Percentiles rank a stretch among this genome's conserved stretches.
phyloP scores from a whole-genome alignment of 2,329 filamentous ascomycete species.

The Xylaria digitata region DNA sequence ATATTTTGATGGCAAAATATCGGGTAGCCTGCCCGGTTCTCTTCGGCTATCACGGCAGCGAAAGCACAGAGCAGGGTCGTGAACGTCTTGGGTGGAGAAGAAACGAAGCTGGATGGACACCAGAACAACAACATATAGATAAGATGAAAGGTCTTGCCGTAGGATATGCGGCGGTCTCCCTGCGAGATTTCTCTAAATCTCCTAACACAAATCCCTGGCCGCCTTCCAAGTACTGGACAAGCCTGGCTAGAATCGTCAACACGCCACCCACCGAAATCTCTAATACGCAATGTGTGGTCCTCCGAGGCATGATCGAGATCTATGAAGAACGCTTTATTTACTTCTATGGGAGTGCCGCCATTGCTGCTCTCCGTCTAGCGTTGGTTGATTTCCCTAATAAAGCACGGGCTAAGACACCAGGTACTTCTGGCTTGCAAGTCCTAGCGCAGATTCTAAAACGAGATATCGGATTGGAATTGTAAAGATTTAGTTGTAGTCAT shows the following conservation, averaged over 20 bases:
- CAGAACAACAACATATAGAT: slow-evolving; percentile 79
- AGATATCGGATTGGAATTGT: slow-evolving; percentile 62
- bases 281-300: slow-evolving; percentile 77
- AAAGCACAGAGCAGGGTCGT: slow-evolving; percentile 76
- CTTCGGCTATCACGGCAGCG: slow-evolving; percentile 83
- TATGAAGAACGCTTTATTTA: slow-evolving; percentile 80
- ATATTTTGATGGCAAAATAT: slow-evolving; percentile 89
- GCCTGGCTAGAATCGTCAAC: slow-evolving; percentile 80
- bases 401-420: slow-evolving; percentile 60
- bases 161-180: slow-evolving; percentile 83
- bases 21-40: slow-evolving; percentile 83
- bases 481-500: slow-evolving; percentile 28
- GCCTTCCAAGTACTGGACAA: slow-evolving; percentile 83
- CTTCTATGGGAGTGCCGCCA: slow-evolving; percentile 82
- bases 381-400: slow-evolving; percentile 78
- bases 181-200: slow-evolving; percentile 82
- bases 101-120: slow-evolving; percentile 68
- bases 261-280: slow-evolving; percentile 74
- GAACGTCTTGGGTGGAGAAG: slow-evolving; percentile 78
- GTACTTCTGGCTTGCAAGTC: slow-evolving; percentile 64
- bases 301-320: slow-evolving; percentile 77
- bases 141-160: slow-evolving; percentile 86
- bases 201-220: slow-evolving; percentile 79
- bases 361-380: slow-evolving; percentile 76
- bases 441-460: slow-evolving; percentile 64